Evolutionary conservation across 352 stramenopile genomes (phyloP).

Genomic region (Globisporangium lucens): DNA sequence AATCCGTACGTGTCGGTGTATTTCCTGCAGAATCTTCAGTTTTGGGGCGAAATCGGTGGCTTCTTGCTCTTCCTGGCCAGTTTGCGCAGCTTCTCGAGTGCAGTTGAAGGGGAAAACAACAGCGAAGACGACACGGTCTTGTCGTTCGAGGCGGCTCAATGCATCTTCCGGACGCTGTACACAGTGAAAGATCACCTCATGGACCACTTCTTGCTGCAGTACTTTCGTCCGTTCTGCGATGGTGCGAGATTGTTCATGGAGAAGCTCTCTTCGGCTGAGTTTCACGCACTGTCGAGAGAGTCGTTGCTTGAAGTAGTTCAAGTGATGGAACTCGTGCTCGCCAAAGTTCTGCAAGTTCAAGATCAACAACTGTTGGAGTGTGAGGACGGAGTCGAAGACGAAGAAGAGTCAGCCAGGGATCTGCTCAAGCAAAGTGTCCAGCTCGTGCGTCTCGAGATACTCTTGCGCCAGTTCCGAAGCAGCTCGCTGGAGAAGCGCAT

Average conservation of each 20-base stretch:
- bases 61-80: slow-evolving; percentile 53
- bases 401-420: background rate
- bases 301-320: slow-evolving; percentile 54
- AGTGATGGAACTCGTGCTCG: slow-evolving; percentile 52
- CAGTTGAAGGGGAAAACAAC: slow-evolving; percentile 10
- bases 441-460: slow-evolving; percentile 51
- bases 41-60: slow-evolving; percentile 48
- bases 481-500: slow-evolving; percentile 72
- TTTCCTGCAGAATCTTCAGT: slow-evolving; percentile 49
- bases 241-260: slow-evolving; percentile 29
- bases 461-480: slow-evolving; percentile 45
- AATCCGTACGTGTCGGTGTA: slow-evolving; percentile 32
- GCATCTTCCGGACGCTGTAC: slow-evolving; percentile 53
- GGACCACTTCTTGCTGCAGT: slow-evolving; percentile 34
- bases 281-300: slow-evolving; percentile 42
- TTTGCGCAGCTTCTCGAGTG: slow-evolving; percentile 18
- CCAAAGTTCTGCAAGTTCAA: slow-evolving; percentile 26
- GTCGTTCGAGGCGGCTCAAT: slow-evolving; percentile 54
- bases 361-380: slow-evolving; percentile 3
- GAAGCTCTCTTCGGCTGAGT: slow-evolving; percentile 22
- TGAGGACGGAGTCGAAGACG: slow-evolving; percentile 1
- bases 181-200: slow-evolving; percentile 56
- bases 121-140: slow-evolving; percentile 21
- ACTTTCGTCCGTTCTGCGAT: slow-evolving; percentile 33
- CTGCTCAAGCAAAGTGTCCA: slow-evolving; percentile 29